Evolutionary conservation across 495 filamentous ascomycete species (phyloP).

Genomic region (Penicillium egyptiacum): DNA sequence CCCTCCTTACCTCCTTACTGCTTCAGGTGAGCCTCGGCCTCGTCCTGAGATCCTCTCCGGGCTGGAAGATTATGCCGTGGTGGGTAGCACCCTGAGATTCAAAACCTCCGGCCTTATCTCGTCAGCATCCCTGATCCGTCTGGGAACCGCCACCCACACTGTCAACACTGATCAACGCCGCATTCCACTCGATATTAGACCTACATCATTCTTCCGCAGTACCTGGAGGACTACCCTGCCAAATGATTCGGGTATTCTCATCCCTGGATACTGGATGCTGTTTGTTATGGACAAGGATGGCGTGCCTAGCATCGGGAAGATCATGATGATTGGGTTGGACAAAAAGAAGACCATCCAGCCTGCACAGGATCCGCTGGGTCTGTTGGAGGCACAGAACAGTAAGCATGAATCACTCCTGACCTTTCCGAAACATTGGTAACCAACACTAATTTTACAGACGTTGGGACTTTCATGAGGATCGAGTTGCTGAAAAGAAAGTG

Average conservation of each 20-base stretch:
- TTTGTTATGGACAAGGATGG: constrained; percentile 51
- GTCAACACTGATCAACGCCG: constrained; percentile 62
- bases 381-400: not conserved
- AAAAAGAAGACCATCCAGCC: not conserved
- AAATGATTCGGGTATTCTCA: constrained; percentile 48
- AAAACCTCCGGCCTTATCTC: constrained; percentile 4
- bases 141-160: constrained; percentile 53
- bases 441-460: not conserved
- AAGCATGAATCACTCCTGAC: not conserved
- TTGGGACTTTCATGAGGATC: constrained; percentile 1
- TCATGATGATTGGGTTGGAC: constrained; percentile 1
- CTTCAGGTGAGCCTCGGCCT: not conserved
- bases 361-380: not conserved
- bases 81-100: constrained; percentile 35
- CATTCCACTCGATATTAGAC: constrained; percentile 35
- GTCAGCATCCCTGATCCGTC: constrained; percentile 42
- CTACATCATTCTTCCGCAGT: not conserved
- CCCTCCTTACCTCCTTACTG: constrained; percentile 50
- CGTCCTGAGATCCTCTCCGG: constrained; percentile 9
- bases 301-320: constrained; percentile 46
- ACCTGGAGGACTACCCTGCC: not conserved
- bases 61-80: not conserved
- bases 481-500: constrained; percentile 2
- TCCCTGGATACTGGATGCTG: constrained; percentile 60
- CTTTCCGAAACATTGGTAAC: not conserved